These are phyloP conservation scores for Adansonia gregorii DNA, from an alignment of 441 rosid genomes.

Conservation along the genomic window DNA sequence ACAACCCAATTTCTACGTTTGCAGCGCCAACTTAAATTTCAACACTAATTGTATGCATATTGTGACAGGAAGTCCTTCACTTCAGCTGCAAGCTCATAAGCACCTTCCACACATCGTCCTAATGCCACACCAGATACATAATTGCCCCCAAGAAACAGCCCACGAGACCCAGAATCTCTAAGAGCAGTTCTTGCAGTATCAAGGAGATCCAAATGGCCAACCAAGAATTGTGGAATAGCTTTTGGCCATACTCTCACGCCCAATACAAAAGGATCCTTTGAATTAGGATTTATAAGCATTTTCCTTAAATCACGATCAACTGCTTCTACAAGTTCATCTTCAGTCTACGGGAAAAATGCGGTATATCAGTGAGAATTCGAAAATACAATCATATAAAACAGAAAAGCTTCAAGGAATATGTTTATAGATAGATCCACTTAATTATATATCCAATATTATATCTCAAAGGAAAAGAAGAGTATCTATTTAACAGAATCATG, in stretches of 20 bases:
- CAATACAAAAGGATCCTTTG: conserved; percentile 62
- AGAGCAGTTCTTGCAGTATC: conserved; percentile 64
- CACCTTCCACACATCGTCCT: conserved; percentile 83
- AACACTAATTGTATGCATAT: conserved; percentile 53
- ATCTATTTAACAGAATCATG: background rate
- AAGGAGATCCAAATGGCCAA: conserved; percentile 75
- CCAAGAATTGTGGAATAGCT: conserved; percentile 86
- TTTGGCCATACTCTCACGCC: conserved; percentile 86
- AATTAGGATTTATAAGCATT: conserved; percentile 77
- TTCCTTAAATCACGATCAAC: conserved; percentile 82
- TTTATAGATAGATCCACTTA: background rate
- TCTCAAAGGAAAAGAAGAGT: conserved; percentile 2
- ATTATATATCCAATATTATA: background rate
- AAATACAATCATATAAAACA: background rate
- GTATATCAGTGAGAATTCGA: conserved; percentile 15
- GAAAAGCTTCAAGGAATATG: conserved; percentile 5
- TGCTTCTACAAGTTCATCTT: conserved; percentile 71
- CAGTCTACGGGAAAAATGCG: conserved; percentile 45
- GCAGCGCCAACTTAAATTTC: background rate
- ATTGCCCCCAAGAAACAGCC: conserved; percentile 84
- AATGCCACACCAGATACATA: conserved; percentile 86
- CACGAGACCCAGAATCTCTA: conserved; percentile 52
- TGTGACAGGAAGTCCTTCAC: conserved; percentile 64
- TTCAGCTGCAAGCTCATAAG: conserved; percentile 71
- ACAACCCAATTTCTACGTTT: background rate